Percentiles rank a stretch among this genome's conserved stretches.
Evolutionary conservation across 164 flowering plant genomes (phyloP).

Genomic region (Litsea cubeba): DNA sequence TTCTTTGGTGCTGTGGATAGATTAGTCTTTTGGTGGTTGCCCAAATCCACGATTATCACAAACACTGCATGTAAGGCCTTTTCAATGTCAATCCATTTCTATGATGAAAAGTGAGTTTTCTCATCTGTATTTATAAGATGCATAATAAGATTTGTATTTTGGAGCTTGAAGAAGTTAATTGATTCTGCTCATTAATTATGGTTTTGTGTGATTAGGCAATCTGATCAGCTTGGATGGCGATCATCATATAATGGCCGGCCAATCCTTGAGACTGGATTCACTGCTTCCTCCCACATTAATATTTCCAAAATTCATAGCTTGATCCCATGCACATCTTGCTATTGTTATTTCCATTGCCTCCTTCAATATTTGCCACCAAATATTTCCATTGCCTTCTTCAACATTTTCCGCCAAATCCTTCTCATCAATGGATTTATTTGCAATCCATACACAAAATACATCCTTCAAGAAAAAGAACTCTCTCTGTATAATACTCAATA

Average conservation of each 20-base stretch:
- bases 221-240: slow-evolving; percentile 25
- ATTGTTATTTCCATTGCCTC: neutral
- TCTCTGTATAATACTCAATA: too few relatives aligned
- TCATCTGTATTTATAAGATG: too few relatives aligned
- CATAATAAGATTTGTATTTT: too few relatives aligned
- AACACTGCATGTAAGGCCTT: too few relatives aligned
- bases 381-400: slow-evolving; percentile 11
- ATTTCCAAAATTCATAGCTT: neutral
- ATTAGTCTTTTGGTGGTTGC: too few relatives aligned
- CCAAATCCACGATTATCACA: too few relatives aligned
- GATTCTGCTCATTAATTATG: too few relatives aligned
- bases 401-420: slow-evolving; percentile 14
- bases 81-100: too few relatives aligned
- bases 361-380: slow-evolving; percentile 31
- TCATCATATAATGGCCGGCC: slow-evolving; percentile 5
- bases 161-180: too few relatives aligned
- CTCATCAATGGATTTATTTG: neutral
- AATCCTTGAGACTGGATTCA: neutral
- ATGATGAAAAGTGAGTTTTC: too few relatives aligned
- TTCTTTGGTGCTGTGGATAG: too few relatives aligned
- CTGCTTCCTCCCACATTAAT: neutral
- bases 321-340: neutral
- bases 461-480: neutral
- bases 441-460: slow-evolving; percentile 6
- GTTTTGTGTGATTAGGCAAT: too few relatives aligned